These are phyloP conservation scores for Diaporthe destruens DNA, from an alignment of 2,329 filamentous ascomycete genomes.

Conservation along the genomic window DNA sequence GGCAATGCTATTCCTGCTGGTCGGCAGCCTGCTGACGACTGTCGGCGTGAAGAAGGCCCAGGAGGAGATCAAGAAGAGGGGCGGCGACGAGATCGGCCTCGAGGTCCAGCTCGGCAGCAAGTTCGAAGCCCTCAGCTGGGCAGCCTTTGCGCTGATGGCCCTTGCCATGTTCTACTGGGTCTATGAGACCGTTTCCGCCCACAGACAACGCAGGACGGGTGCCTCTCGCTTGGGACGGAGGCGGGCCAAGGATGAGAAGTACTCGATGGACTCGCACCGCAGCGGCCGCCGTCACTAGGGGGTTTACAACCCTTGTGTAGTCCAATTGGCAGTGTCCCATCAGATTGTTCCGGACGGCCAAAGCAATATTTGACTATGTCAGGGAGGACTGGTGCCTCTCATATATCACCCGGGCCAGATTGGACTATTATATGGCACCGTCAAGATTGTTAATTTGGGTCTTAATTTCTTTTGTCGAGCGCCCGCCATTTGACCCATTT, in stretches of 20 bases:
- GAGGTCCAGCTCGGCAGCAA: constrained; percentile 57
- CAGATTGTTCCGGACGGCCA: not conserved
- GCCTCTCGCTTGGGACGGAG: not conserved
- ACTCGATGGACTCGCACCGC: constrained; percentile 37
- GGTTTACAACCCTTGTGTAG: too few species aligned
- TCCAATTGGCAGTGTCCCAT: not conserved
- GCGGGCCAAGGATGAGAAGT: constrained; percentile 20
- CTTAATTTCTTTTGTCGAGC: not conserved
- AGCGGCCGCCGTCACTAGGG: not conserved
- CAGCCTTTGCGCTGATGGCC: constrained; percentile 60
- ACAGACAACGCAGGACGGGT: constrained; percentile 48
- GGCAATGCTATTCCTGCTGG: constrained; percentile 53
- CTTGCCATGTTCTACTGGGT: constrained; percentile 57
- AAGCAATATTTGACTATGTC: not conserved
- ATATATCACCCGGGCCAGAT: not conserved
- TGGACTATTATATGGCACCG: not conserved
- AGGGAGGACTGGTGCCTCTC: not conserved
- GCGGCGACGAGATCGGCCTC: constrained; percentile 60
- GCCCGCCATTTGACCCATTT: not conserved
- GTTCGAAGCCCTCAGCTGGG: constrained; percentile 62
- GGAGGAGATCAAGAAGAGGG: constrained; percentile 54
- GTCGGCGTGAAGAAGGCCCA: constrained; percentile 57
- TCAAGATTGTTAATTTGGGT: not conserved
- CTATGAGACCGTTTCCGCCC: constrained; percentile 49
- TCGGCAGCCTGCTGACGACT: constrained; percentile 59